Conservation (phyloP, 2,329 filamentous ascomycete genomes). For the Colletotrichum sp. region DNA sequence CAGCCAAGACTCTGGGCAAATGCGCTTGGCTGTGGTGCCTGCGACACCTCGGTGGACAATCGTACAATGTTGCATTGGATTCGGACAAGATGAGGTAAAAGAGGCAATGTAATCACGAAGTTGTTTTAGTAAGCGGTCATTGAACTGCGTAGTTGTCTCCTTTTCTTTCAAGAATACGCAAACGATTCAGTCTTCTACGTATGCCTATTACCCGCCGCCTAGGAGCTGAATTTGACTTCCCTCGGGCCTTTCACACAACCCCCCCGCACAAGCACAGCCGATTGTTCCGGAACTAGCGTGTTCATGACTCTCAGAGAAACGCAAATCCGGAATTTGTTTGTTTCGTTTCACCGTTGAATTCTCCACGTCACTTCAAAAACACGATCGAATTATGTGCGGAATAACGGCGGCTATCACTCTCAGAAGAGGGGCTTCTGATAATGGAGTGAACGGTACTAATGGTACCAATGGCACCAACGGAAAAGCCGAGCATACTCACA, state of each 20-base stretch:
- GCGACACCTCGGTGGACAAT: background rate
- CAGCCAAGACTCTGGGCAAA: background rate
- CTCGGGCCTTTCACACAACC: background rate
- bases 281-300: background rate
- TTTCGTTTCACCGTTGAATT: background rate
- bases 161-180: background rate
- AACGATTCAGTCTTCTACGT: background rate
- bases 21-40: background rate
- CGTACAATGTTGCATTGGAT: background rate
- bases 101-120: background rate
- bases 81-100: background rate
- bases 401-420: slow-evolving; percentile 7
- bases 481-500: background rate
- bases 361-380: background rate
- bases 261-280: background rate
- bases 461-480: background rate
- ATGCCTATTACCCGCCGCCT: background rate
- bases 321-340: background rate
- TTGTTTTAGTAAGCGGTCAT: background rate
- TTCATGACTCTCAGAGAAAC: background rate
- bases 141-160: background rate
- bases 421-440: background rate
- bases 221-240: background rate
- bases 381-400: slow-evolving; percentile 2
- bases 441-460: background rate